Conservation (phyloP, 176 grass and related monocot species). For the Oryza meyeriana region DNA sequence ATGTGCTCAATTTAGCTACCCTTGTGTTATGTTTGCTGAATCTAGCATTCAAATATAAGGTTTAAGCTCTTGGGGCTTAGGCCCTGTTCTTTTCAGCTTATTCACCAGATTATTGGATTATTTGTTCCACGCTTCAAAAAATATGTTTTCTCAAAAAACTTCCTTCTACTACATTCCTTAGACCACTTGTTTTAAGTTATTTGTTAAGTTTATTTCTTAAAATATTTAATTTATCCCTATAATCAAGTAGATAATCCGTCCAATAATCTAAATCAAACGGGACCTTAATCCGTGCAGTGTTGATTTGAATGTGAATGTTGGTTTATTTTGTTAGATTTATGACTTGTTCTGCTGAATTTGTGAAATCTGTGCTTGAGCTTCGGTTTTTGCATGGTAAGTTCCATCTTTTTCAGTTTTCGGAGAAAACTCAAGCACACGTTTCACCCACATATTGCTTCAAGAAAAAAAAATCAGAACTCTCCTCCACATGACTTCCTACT, state of each 20-base stretch:
- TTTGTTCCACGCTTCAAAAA: too few relatives aligned
- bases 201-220: too few relatives aligned
- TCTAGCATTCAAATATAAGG: neutral
- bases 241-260: too few relatives aligned
- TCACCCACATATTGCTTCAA: neutral
- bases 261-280: too few relatives aligned
- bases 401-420: neutral
- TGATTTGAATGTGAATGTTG: neutral
- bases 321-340: neutral
- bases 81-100: too few relatives aligned
- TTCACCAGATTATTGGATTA: too few relatives aligned
- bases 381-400: neutral
- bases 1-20: neutral
- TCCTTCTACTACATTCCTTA: too few relatives aligned
- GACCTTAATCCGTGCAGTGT: neutral
- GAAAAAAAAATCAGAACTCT: neutral
- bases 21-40: neutral
- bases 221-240: too few relatives aligned
- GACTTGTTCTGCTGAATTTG: neutral
- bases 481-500: neutral
- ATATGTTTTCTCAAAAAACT: too few relatives aligned
- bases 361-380: neutral
- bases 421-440: neutral
- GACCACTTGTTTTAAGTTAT: too few relatives aligned
- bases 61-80: neutral